Conservation (phyloP, 345 rosid genomes). For the Salix caprea region DNA sequence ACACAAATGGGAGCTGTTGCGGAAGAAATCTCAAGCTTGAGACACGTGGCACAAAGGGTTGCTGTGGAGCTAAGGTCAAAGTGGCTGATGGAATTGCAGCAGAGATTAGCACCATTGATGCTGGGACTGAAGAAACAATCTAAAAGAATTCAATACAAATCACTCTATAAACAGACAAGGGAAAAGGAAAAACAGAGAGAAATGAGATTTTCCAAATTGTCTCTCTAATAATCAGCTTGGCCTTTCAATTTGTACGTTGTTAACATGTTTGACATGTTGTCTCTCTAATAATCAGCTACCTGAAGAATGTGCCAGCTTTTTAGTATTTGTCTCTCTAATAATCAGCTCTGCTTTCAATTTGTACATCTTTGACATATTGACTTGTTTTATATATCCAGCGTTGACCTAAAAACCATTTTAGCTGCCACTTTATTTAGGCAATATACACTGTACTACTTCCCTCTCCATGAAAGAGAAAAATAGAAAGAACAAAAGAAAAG, state of each 20-base stretch:
- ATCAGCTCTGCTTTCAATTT: too few relatives aligned
- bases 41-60: constrained; percentile 32
- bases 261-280: too few relatives aligned
- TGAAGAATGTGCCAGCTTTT: too few relatives aligned
- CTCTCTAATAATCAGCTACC: too few relatives aligned
- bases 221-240: not conserved
- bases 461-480: not conserved
- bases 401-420: too few relatives aligned
- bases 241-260: not conserved
- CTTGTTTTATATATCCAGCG: too few relatives aligned
- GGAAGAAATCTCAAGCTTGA: constrained; percentile 26
- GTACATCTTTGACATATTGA: too few relatives aligned
- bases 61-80: constrained; percentile 59
- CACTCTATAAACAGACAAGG: not conserved
- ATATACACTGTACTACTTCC: not conserved
- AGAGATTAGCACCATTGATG: not conserved
- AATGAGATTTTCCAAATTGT: too few relatives aligned
- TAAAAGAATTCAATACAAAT: not conserved
- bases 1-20: constrained; percentile 24
- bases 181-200: too few relatives aligned
- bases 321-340: too few relatives aligned
- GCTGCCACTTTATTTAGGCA: too few relatives aligned
- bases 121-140: not conserved
- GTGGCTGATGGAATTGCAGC: constrained; percentile 23
- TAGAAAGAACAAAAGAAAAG: too few relatives aligned